Percentiles rank a stretch among this genome's conserved stretches.
These are phyloP conservation scores for Arabidopsis lyrata DNA, from an alignment of 441 rosid genomes.

Conservation along the genomic window DNA sequence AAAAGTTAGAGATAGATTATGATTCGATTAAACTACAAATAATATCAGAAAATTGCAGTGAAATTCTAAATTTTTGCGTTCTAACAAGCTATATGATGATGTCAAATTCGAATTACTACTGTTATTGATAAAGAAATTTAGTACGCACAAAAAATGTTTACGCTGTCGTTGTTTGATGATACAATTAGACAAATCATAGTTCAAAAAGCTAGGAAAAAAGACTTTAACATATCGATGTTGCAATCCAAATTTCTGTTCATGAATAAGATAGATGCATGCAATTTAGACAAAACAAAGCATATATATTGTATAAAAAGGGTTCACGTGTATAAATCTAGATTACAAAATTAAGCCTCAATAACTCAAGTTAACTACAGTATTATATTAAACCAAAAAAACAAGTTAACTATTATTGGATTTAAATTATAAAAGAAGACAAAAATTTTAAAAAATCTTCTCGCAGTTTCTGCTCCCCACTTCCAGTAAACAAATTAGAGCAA, in stretches of 20 bases:
- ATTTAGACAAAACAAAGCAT: neutral
- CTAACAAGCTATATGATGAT: neutral
- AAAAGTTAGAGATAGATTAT: neutral
- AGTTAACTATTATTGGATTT: neutral
- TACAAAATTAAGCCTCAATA: neutral
- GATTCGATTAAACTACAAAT: neutral
- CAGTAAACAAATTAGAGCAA: neutral
- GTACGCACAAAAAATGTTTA: neutral
- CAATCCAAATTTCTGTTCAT: neutral
- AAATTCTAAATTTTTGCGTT: too few relatives aligned
- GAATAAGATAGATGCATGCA: neutral
- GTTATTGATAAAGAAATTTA: neutral
- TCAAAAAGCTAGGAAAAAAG: neutral
- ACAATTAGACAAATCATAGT: neutral
- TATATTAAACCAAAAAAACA: too few relatives aligned
- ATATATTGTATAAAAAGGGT: neutral
- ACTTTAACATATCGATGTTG: neutral
- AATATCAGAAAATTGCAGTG: neutral
- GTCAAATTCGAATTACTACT: neutral
- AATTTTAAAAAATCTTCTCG: neutral
- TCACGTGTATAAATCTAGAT: neutral
- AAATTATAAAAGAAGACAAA: neutral
- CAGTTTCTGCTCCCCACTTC: slow-evolving; percentile 14
- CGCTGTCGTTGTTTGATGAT: neutral
- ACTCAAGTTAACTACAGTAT: neutral